Evolutionary conservation across 148 eudicot species (phyloP).

Genomic region (Gaultheria prostrata): DNA sequence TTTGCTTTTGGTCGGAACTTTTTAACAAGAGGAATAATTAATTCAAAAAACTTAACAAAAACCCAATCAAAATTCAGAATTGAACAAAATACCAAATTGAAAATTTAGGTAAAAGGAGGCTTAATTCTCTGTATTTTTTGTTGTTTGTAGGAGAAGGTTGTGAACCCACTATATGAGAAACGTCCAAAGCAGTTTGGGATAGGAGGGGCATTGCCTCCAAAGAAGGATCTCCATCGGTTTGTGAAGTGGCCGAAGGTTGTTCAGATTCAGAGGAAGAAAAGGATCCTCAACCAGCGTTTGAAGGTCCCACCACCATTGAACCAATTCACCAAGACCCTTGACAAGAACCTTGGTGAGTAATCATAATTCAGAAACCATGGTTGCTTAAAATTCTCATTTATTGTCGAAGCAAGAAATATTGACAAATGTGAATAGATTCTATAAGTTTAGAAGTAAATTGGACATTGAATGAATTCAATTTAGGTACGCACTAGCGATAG

Average conservation of each 20-base stretch:
- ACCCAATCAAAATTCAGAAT: no score
- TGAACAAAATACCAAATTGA: no score
- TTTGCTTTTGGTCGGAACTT: no score
- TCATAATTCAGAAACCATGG: neutral
- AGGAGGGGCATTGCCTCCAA: conserved; percentile 55
- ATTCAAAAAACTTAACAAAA: no score
- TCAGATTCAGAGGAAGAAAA: conserved; percentile 53
- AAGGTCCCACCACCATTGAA: conserved; percentile 54
- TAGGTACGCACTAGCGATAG: neutral
- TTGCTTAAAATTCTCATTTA: neutral
- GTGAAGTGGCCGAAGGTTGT: conserved; percentile 53
- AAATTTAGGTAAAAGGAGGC: no score
- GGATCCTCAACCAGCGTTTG: conserved; percentile 50
- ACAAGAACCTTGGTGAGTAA: conserved; percentile 43
- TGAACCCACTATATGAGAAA: conserved; percentile 47
- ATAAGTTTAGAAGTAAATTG: neutral
- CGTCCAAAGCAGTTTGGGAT: conserved; percentile 48
- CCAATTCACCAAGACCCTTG: conserved; percentile 53
- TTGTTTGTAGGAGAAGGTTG: conserved; percentile 35
- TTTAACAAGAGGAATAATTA: no score
- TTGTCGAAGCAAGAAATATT: neutral
- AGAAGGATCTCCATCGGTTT: conserved; percentile 48
- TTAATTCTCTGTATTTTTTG: no score
- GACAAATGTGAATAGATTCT: neutral
- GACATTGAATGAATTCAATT: neutral